These are phyloP conservation scores for Paracamarosporium sp. DNA, from an alignment of 2,329 filamentous ascomycete species.

Conservation along the genomic window DNA sequence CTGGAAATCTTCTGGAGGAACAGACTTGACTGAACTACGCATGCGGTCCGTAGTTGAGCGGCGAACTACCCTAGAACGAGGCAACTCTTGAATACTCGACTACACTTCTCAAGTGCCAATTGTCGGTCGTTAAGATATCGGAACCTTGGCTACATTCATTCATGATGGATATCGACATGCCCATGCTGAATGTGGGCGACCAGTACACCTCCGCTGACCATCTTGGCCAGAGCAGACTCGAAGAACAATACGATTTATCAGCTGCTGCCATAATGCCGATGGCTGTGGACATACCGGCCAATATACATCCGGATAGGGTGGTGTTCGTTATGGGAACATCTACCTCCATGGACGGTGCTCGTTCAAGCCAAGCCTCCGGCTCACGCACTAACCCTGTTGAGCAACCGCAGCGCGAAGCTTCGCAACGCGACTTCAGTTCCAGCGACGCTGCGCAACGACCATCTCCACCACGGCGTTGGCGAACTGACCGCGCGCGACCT, in stretches of 20 bases:
- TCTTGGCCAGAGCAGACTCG: not conserved
- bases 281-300: not conserved
- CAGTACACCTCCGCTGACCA: not conserved
- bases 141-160: too few relatives aligned
- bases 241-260: not conserved
- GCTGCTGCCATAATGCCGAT: not conserved
- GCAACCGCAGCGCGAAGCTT: conserved; percentile 13
- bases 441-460: conserved; percentile 22
- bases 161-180: not conserved
- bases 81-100: too few relatives aligned
- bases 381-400: conserved; percentile 20
- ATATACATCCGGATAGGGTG: not conserved
- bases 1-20: too few relatives aligned
- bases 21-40: too few relatives aligned
- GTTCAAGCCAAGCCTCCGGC: conserved; percentile 18
- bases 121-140: too few relatives aligned
- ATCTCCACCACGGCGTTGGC: conserved; percentile 7
- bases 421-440: conserved; percentile 22
- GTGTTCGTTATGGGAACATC: not conserved
- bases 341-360: not conserved
- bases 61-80: too few relatives aligned
- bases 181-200: not conserved
- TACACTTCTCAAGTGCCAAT: too few relatives aligned
- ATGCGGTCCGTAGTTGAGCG: too few relatives aligned
- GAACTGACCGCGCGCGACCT: not conserved